A percentile compares a stretch with the other conserved stretches of the same genome.
Evolutionary conservation across 352 stramenopile species (phyloP).

Genomic region (Phytophthora parvispora): DNA sequence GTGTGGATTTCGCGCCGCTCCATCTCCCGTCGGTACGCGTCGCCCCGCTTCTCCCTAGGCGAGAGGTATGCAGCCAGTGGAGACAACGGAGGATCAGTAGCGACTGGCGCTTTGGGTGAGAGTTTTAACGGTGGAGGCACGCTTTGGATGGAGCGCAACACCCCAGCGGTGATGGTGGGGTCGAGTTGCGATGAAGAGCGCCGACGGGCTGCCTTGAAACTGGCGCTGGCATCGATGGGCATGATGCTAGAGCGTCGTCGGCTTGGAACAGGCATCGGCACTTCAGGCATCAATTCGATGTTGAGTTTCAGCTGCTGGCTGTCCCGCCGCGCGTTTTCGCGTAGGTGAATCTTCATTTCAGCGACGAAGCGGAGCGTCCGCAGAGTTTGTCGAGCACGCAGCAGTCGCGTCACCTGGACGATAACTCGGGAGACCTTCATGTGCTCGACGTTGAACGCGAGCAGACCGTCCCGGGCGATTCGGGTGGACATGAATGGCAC

Average conservation of each 20-base stretch:
- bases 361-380: constrained; percentile 81
- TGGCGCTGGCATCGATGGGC: constrained; percentile 35
- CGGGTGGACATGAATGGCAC: constrained; percentile 73
- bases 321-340: constrained; percentile 52
- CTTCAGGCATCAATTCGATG: constrained; percentile 30
- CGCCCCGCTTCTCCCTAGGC: constrained; percentile 54
- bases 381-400: constrained; percentile 76
- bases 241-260: constrained; percentile 22
- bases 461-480: constrained; percentile 74
- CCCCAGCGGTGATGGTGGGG: constrained; percentile 17
- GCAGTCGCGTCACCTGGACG: constrained; percentile 66
- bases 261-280: constrained; percentile 19
- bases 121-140: constrained; percentile 8
- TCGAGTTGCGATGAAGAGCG: constrained; percentile 25
- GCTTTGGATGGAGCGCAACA: constrained; percentile 28
- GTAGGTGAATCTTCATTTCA: constrained; percentile 85
- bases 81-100: constrained; percentile 50
- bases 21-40: constrained; percentile 68
- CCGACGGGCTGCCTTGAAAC: constrained; percentile 31
- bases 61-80: constrained; percentile 58
- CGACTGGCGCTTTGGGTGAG: constrained; percentile 6
- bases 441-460: constrained; percentile 83
- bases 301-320: constrained; percentile 13
- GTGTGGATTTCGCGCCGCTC: constrained; percentile 77
- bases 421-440: constrained; percentile 79